Conservation (phyloP, 257 asterid species). For the Coffea eugenioides region DNA sequence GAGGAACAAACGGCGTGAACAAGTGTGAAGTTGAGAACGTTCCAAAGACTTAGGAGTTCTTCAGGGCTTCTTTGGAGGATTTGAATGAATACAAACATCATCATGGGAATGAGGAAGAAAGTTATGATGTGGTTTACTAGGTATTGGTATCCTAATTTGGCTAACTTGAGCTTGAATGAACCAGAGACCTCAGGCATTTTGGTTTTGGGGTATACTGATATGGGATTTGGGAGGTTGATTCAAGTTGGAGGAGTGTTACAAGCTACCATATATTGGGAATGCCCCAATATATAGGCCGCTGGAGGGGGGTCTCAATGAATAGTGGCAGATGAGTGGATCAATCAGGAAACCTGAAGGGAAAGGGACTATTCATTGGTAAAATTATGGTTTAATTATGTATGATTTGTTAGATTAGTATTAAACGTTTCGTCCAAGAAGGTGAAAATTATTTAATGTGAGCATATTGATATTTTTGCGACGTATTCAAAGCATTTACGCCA, state of each 20-base stretch:
- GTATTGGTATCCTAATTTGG: slow-evolving; percentile 60
- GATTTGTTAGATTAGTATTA: too few relatives aligned
- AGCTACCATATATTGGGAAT: too few relatives aligned
- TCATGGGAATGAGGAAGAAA: slow-evolving; percentile 40
- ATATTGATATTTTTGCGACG: too few relatives aligned
- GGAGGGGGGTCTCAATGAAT: slow-evolving; percentile 38
- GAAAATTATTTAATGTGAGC: too few relatives aligned
- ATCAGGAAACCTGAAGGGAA: slow-evolving; percentile 3
- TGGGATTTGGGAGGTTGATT: background rate
- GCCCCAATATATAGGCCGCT: too few relatives aligned
- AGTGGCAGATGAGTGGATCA: slow-evolving; percentile 70
- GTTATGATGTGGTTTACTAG: slow-evolving; percentile 57
- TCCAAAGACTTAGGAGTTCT: slow-evolving; percentile 30
- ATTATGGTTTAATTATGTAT: too few relatives aligned
- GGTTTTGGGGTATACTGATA: slow-evolving; percentile 8
- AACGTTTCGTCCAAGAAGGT: too few relatives aligned
- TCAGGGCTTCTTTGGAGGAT: slow-evolving; percentile 39
- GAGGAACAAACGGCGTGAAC: slow-evolving; percentile 44
- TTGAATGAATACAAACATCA: slow-evolving; percentile 14
- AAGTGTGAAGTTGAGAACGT: slow-evolving; percentile 34
- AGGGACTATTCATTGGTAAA: too few relatives aligned
- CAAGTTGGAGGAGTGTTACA: background rate
- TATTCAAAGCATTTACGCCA: too few relatives aligned
- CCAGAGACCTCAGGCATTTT: slow-evolving; percentile 35
- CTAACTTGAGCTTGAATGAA: slow-evolving; percentile 46